phyloP scores from a whole-genome alignment of 2,329 filamentous ascomycete genomes.

The Emericellopsis cladophorae region DNA sequence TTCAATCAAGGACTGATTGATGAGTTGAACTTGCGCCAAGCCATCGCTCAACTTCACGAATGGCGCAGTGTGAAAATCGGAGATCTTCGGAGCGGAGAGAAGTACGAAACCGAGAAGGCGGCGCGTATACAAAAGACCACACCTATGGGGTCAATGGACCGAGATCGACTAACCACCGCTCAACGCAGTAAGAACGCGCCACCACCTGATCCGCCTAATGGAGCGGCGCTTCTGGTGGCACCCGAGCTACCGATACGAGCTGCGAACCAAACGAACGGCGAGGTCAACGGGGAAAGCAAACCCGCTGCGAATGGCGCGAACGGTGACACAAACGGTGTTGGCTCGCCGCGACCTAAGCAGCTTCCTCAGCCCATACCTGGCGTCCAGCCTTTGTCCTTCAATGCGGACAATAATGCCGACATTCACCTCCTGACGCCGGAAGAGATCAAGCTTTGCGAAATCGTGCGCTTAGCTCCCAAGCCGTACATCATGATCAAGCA shows the following conservation, averaged over 20 bases:
- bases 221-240: constrained; percentile 63
- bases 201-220: constrained; percentile 58
- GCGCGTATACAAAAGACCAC: constrained; percentile 55
- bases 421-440: constrained; percentile 75
- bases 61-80: constrained; percentile 81
- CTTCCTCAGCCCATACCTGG: constrained; percentile 44
- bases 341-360: constrained; percentile 31
- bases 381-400: constrained; percentile 52
- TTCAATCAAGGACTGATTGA: constrained; percentile 78
- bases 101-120: constrained; percentile 84
- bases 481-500: constrained; percentile 94
- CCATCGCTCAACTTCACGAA: constrained; percentile 83
- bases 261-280: constrained; percentile 15
- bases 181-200: constrained; percentile 57
- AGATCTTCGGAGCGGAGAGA: constrained; percentile 75
- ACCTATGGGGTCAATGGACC: constrained; percentile 73
- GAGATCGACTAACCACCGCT: constrained; percentile 59
- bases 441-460: constrained; percentile 76
- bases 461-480: constrained; percentile 79
- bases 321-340: constrained; percentile 17
- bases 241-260: constrained; percentile 60
- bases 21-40: constrained; percentile 81
- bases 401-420: constrained; percentile 67
- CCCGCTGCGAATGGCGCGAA: constrained; percentile 38
- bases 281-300: constrained; percentile 35